phyloP scores from a whole-genome alignment of 2,329 filamentous ascomycete genomes.

The Falciphora oryzae region DNA sequence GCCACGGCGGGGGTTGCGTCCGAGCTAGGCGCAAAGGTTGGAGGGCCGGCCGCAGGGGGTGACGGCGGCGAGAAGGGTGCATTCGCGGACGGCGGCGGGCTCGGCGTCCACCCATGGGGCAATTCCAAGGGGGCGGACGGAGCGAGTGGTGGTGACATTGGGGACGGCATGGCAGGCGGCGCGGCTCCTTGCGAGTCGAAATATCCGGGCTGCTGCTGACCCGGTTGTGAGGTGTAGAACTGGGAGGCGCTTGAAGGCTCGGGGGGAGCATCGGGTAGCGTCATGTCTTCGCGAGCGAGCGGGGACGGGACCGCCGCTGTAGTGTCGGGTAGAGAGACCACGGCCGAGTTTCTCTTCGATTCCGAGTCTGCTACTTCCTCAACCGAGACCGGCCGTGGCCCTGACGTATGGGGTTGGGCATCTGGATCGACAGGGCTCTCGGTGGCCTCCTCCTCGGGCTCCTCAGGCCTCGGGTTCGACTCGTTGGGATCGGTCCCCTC shows the following conservation, averaged over 20 bases:
- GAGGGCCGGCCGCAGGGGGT: conserved; percentile 20
- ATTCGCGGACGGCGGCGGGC: conserved; percentile 24
- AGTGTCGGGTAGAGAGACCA: conserved; percentile 29
- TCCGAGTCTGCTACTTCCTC: conserved; percentile 49
- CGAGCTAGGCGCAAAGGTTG: conserved; percentile 21
- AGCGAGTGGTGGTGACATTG: conserved; percentile 24
- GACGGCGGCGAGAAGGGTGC: conserved; percentile 24
- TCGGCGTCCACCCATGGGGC: conserved; percentile 19
- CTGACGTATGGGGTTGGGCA: conserved; percentile 38
- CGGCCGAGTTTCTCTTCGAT: conserved; percentile 25
- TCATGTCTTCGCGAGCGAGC: conserved; percentile 19
- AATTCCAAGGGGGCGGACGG: conserved; percentile 18
- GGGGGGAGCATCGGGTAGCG: conserved; percentile 23
- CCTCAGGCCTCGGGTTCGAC: conserved; percentile 68
- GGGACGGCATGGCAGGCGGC: conserved; percentile 17
- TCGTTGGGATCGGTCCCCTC: conserved; percentile 89
- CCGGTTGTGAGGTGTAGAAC: conserved; percentile 13
- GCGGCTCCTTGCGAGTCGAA: conserved; percentile 12
- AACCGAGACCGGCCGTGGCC: conserved; percentile 36
- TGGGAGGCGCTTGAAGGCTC: conserved; percentile 11
- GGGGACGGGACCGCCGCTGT: conserved; percentile 29
- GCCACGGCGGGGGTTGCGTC: conserved; percentile 23
- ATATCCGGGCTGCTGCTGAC: conserved; percentile 14
- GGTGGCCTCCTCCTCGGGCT: conserved; percentile 31
- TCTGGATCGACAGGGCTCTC: conserved; percentile 63